Evolutionary conservation across 2,329 filamentous ascomycete species (phyloP).

Genomic region (Epichloe bromicola): DNA sequence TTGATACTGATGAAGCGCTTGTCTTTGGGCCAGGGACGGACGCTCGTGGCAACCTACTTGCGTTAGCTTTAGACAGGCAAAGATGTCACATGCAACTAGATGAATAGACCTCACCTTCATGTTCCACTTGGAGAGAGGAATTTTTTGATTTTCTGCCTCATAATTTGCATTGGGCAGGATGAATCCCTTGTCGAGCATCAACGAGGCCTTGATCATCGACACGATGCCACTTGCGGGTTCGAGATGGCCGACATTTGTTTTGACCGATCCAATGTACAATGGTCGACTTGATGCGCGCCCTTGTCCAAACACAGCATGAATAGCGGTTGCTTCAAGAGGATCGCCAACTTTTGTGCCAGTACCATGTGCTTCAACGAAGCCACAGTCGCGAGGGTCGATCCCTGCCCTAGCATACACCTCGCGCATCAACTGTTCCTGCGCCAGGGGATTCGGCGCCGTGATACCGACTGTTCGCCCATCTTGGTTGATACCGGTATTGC

Average conservation of each 20-base stretch:
- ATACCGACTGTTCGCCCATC: conserved; percentile 37
- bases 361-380: conserved; percentile 38
- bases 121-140: conserved; percentile 36
- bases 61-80: not conserved
- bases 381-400: conserved; percentile 17
- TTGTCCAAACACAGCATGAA: conserved; percentile 29
- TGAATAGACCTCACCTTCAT: conserved; percentile 32
- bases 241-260: conserved; percentile 38
- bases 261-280: conserved; percentile 34
- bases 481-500: conserved; percentile 36
- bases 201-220: conserved; percentile 36
- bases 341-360: conserved; percentile 44
- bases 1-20: conserved; percentile 39
- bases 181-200: conserved; percentile 38
- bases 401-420: conserved; percentile 20
- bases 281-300: conserved; percentile 28
- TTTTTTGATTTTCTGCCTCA: conserved; percentile 33
- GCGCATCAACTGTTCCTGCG: conserved; percentile 30
- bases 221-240: conserved; percentile 39
- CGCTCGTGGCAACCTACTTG: not conserved
- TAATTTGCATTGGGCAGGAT: conserved; percentile 38
- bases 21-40: conserved; percentile 30
- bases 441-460: conserved; percentile 39
- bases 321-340: conserved; percentile 38
- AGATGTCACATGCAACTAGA: not conserved